Evolutionary conservation across 768 basidiomycete species (phyloP).

Genomic region (Russula sp.): DNA sequence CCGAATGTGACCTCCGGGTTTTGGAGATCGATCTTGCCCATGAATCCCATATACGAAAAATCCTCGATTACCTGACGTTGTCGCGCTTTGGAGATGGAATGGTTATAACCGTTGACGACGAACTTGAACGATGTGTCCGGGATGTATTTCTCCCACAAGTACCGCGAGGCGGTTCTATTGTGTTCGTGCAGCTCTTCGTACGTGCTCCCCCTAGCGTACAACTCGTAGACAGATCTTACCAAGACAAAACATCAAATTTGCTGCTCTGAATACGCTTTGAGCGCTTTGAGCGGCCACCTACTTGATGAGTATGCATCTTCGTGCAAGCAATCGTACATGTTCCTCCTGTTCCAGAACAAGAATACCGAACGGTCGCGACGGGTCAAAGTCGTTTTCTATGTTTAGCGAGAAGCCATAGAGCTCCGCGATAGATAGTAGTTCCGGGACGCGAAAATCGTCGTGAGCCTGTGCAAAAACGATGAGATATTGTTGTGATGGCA

Average conservation of each 20-base stretch:
- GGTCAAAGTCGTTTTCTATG: slow-evolving; percentile 47
- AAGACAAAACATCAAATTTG: not conserved
- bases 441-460: slow-evolving; percentile 79
- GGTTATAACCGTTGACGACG: slow-evolving; percentile 68
- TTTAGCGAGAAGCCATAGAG: slow-evolving; percentile 62
- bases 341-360: slow-evolving; percentile 65
- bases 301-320: slow-evolving; percentile 83
- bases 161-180: slow-evolving; percentile 42
- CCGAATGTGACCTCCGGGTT: slow-evolving; percentile 68
- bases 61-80: slow-evolving; percentile 68
- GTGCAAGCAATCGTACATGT: slow-evolving; percentile 69
- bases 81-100: slow-evolving; percentile 63
- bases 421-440: slow-evolving; percentile 73
- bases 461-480: slow-evolving; percentile 81
- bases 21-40: slow-evolving; percentile 79
- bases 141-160: slow-evolving; percentile 58
- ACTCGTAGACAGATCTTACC: slow-evolving; percentile 59
- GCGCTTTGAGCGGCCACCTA: slow-evolving; percentile 47
- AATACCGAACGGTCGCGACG: slow-evolving; percentile 69
- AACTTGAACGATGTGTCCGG: slow-evolving; percentile 79
- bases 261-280: not conserved
- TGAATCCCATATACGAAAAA: slow-evolving; percentile 82
- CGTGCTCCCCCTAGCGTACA: slow-evolving; percentile 65
- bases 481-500: slow-evolving; percentile 43
- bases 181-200: slow-evolving; percentile 69